Percentiles rank a stretch among this genome's conserved stretches.
Evolutionary conservation across 1,284 basidiomycete species (phyloP).

Genomic region (Pascua guehoae): DNA sequence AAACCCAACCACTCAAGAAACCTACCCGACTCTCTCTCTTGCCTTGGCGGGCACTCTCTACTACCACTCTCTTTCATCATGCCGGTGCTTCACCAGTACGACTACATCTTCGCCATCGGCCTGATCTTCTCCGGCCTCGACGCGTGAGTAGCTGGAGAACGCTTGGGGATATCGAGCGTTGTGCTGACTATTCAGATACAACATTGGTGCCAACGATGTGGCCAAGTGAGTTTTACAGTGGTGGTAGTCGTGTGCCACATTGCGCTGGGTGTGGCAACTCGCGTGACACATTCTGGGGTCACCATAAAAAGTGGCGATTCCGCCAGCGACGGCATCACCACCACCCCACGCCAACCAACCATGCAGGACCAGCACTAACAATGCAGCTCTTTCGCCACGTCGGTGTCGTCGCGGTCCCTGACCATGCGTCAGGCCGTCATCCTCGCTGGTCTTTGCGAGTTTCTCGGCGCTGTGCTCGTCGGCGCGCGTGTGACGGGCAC

Average conservation of each 20-base stretch:
- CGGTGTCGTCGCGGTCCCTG: constrained; percentile 50
- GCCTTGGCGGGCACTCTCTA: too few relatives aligned
- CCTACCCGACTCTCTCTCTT: neutral
- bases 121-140: constrained; percentile 51
- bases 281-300: neutral
- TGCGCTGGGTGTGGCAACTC: neutral
- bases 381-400: constrained; percentile 50
- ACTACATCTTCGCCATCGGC: constrained; percentile 52
- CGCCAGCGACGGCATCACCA: neutral
- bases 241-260: neutral
- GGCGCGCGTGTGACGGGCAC: constrained; percentile 50
- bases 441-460: constrained; percentile 51
- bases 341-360: neutral
- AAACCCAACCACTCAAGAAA: neutral
- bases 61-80: too few relatives aligned
- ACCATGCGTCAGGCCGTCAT: constrained; percentile 50
- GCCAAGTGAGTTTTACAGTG: constrained; percentile 20
- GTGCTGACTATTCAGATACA: constrained; percentile 28
- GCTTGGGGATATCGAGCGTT: too few relatives aligned
- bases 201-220: constrained; percentile 51
- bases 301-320: neutral
- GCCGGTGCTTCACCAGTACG: constrained; percentile 39
- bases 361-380: neutral
- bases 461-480: constrained; percentile 48
- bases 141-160: constrained; percentile 18